phyloP scores from a whole-genome alignment of 2,329 filamentous ascomycete genomes.

The Hypocreales sp. region DNA sequence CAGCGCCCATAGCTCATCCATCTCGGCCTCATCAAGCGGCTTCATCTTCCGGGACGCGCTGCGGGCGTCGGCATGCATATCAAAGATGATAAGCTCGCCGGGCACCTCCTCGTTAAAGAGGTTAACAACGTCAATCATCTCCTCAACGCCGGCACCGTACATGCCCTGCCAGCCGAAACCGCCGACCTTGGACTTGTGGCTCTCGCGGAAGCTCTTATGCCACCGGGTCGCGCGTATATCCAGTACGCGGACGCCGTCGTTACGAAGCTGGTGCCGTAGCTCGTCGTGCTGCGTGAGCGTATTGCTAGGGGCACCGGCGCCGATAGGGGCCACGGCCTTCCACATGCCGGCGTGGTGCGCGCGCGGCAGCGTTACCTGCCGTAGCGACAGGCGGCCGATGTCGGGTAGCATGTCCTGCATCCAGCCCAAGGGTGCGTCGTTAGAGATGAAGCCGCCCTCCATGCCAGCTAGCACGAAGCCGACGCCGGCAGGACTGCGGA shows the following conservation, averaged over 20 bases:
- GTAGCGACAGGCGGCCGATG: conserved; percentile 12
- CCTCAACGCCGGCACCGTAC: conserved; percentile 9
- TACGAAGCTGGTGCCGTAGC: conserved; percentile 10
- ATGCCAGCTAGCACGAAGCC: conserved; percentile 15
- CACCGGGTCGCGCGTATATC: conserved; percentile 10
- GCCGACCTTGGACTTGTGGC: conserved; percentile 6
- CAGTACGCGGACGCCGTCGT: conserved; percentile 14
- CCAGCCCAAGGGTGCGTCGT: conserved; percentile 11
- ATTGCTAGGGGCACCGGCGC: conserved; percentile 5
- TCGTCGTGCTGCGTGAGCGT: conserved; percentile 9
- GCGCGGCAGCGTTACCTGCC: conserved; percentile 14
- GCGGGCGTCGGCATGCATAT: conserved; percentile 9
- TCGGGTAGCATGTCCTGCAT: conserved; percentile 12
- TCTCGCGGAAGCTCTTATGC: conserved; percentile 4
- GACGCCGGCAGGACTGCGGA: conserved; percentile 6
- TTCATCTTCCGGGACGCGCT: conserved; percentile 1
- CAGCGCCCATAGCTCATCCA: conserved; percentile 6
- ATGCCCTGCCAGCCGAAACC: conserved; percentile 10
- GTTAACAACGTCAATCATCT: conserved; percentile 14
- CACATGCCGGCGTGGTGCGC: conserved; percentile 17
- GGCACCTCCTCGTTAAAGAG: conserved; percentile 12
- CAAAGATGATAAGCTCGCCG: conserved; percentile 18
- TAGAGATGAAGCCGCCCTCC: conserved; percentile 14
- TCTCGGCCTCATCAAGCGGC: conserved; percentile 1
- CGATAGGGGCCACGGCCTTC: conserved; percentile 1